Conservation (phyloP, 2,329 filamentous ascomycete species). For the Beauveria australis region DNA sequence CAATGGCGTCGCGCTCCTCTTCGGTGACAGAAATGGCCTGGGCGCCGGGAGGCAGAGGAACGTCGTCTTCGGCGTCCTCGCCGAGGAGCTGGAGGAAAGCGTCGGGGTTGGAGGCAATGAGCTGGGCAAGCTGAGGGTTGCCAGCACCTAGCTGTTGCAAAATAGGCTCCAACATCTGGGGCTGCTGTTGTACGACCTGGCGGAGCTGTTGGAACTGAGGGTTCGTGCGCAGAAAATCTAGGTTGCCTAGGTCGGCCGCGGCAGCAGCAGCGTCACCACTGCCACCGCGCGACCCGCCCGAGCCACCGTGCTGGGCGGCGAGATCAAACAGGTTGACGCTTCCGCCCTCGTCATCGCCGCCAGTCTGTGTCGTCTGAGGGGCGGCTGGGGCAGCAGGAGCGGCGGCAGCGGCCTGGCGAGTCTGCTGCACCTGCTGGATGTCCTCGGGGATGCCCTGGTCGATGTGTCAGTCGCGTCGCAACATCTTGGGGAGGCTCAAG, state of each 20-base stretch:
- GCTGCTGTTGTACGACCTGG: conserved; percentile 94
- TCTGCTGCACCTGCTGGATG: conserved; percentile 62
- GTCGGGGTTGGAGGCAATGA: conserved; percentile 87
- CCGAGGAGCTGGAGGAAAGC: conserved; percentile 86
- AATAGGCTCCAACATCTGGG: conserved; percentile 97
- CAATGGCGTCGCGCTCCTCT: conserved; percentile 94
- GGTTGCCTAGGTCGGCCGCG: conserved; percentile 58
- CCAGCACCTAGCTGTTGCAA: conserved; percentile 91
- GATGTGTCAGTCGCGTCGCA: neutral
- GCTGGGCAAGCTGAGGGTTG: conserved; percentile 86
- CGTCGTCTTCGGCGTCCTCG: conserved; percentile 80
- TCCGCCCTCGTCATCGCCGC: conserved; percentile 51
- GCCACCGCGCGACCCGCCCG: conserved; percentile 33
- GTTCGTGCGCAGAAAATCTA: conserved; percentile 92
- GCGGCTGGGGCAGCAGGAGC: conserved; percentile 33
- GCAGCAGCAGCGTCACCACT: conserved; percentile 39
- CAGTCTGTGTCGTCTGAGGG: conserved; percentile 30
- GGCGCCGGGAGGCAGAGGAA: conserved; percentile 75
- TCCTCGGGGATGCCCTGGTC: conserved; percentile 81
- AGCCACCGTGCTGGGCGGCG: conserved; percentile 63
- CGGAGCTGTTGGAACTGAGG: conserved; percentile 96
- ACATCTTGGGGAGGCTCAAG: neutral
- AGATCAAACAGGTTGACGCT: conserved; percentile 87
- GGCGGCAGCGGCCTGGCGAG: conserved; percentile 34
- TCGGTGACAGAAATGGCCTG: conserved; percentile 88